Base-by-base conservation (phyloP, 2,329 filamentous ascomycete species). In the Cercospora berteroae region DNA sequence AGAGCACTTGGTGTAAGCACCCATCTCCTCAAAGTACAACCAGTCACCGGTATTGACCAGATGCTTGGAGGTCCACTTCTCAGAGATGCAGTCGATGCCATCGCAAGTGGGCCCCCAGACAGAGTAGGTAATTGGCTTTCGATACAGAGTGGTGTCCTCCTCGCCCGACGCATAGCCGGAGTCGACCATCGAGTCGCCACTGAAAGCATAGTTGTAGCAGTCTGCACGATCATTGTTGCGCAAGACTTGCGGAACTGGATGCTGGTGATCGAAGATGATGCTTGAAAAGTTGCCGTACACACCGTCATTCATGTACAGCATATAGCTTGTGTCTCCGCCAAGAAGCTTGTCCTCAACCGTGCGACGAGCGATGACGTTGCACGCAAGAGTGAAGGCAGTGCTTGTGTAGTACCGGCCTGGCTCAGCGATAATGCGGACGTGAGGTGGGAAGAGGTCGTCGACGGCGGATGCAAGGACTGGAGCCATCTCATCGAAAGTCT, bases 1-100 rank as follows among this genome's bases (percentile, higher is more conserved):
- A 68, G 93, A 97, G 85, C 94, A 98, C 85, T 94, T 96, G 74
- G 95, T 98, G 81, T 99, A 99, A 25, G 95, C 94, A 64, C 95
- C 95, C 95, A 99, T 99, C 69, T 97, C 89, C 82, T 97, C 93
- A 81, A 99, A 99, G 83, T 96, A 99, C 64, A 99, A 85, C 95
- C 95, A 99, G 80, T 99, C 95, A 62, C 95, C 95, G 7, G 97
- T 92, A 77, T 97, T 90, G 52, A 99, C 83, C 58, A 90, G 86
- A 63, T 91, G 88, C 36, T 88, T 83, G 75, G 97, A 92, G 69
- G 85, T 87, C 79, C 91, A 92, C 77, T 89, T 91, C 79, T 92
- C 88, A 60, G 90, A 88, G 81, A 99, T 96, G 79, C 93, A 91
- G 81, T 99, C 95, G 76, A 99, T 98, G 68, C 95, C 94, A 78